Conservation (phyloP, 345 rosid species). For the Iberis pinnata region DNA sequence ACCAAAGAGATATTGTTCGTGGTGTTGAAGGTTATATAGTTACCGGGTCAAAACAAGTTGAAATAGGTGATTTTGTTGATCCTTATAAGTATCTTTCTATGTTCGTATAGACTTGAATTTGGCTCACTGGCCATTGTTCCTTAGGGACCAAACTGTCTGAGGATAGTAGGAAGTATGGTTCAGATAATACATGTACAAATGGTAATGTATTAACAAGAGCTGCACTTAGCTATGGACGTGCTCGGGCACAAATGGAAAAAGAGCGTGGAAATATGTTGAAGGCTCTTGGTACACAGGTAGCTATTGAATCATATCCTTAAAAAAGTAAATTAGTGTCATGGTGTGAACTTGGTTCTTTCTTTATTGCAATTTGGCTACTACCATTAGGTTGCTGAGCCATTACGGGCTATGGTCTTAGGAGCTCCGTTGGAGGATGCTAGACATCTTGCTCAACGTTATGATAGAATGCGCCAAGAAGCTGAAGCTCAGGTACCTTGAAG, state of each 20-base stretch:
- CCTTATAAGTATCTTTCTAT: slow-evolving; percentile 1
- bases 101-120: background rate
- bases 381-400: slow-evolving; percentile 85
- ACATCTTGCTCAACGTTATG: slow-evolving; percentile 97
- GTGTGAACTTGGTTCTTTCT: slow-evolving; percentile 4
- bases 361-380: background rate
- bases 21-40: slow-evolving; percentile 95
- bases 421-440: slow-evolving; percentile 97
- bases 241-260: slow-evolving; percentile 91
- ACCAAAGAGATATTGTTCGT: slow-evolving; percentile 91
- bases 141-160: slow-evolving; percentile 86
- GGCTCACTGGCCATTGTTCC: slow-evolving; percentile 8
- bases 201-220: slow-evolving; percentile 76
- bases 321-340: background rate
- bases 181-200: slow-evolving; percentile 88
- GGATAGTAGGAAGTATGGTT: slow-evolving; percentile 87
- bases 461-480: slow-evolving; percentile 92
- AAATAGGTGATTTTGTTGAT: slow-evolving; percentile 51
- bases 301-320: background rate
- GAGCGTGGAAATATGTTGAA: slow-evolving; percentile 84
- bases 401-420: slow-evolving; percentile 93
- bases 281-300: slow-evolving; percentile 85
- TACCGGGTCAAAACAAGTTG: slow-evolving; percentile 90
- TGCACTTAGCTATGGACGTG: slow-evolving; percentile 56
- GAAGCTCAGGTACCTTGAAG: slow-evolving; percentile 99